Base-by-base conservation (phyloP, 2,329 filamentous ascomycete genomes). In the Phaeomoniella chlamydospora region DNA sequence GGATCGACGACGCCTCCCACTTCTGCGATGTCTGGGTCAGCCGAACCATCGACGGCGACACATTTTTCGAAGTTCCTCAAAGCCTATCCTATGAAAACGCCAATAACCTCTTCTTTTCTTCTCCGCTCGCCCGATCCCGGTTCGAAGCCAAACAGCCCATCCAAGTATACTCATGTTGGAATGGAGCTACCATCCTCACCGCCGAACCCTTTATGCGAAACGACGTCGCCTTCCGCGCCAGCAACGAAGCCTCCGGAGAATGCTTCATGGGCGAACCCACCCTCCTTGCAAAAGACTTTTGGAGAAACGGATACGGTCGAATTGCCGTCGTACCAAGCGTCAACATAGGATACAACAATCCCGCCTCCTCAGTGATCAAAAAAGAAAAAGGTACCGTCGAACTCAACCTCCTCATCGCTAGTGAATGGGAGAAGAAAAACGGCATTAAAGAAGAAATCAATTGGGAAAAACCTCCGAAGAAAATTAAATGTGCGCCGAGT, bases 151-250 rank as follows among this genome's bases (percentile, higher is more conserved):
- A 55, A 15, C 49, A 53, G n/a, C 70, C 72, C 1, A 68, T 75
- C 40, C 73, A 75, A 47, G 72, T 74, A 0, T 76, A 72, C 39
- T 50, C 70, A 1, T 77, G 73, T 49, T 76, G 72, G 72, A 74
- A 75, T 39, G 73, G 72, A 2, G 68, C 64, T 0, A 58, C 59
- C 0, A 62, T 59, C 0, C 64, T 75, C 35, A 54, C 53, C 0
- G 70, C 68, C 0, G 51, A 53, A 29, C 67, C 69, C 0, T 47
- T 75, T 5, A 39, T 71, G 3, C 51, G 59, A 11, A 45, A 53
- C 0, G 54, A 53, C 6, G 48, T 74, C 2, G 41, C 47, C 4
- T 75, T 75, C 45, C 58, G 72, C 1, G 45, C 44, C 1, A 45
- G 52, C 4, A 39, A 48, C 12, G 44, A 51, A 5, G 33, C 34